Conservation (phyloP, 176 grass and related monocot species). For the Aegilops tauschii region DNA sequence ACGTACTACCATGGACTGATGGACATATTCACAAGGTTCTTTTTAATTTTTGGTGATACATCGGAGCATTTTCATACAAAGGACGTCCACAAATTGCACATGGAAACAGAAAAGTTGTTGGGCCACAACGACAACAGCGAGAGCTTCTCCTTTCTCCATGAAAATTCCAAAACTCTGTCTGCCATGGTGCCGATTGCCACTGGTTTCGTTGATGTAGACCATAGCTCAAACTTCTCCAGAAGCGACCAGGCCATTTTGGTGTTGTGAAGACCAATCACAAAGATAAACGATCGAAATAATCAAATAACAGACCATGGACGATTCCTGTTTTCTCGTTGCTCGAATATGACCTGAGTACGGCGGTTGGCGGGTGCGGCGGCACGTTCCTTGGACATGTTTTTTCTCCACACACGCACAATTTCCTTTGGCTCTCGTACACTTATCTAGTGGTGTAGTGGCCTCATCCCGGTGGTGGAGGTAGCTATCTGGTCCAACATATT, state of each 20-base stretch:
- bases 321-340: neutral
- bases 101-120: neutral
- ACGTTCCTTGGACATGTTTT: neutral
- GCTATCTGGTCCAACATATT: constrained; percentile 16
- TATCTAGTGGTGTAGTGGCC: neutral
- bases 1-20: too few relatives aligned
- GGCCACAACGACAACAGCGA: too few relatives aligned
- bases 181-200: neutral
- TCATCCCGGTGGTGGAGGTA: constrained; percentile 18
- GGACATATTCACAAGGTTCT: too few relatives aligned
- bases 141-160: neutral
- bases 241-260: neutral
- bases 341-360: neutral
- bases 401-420: neutral
- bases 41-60: too few relatives aligned
- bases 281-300: neutral
- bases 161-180: neutral
- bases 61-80: too few relatives aligned
- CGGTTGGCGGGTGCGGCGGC: too few relatives aligned
- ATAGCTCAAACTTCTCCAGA: neutral
- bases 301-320: too few relatives aligned
- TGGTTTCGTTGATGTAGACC: constrained; percentile 15
- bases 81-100: neutral
- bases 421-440: neutral
- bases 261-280: neutral